These are phyloP conservation scores for Pseudomonodictys pantanalensis DNA, from an alignment of 495 filamentous ascomycete genomes.

Conservation along the genomic window DNA sequence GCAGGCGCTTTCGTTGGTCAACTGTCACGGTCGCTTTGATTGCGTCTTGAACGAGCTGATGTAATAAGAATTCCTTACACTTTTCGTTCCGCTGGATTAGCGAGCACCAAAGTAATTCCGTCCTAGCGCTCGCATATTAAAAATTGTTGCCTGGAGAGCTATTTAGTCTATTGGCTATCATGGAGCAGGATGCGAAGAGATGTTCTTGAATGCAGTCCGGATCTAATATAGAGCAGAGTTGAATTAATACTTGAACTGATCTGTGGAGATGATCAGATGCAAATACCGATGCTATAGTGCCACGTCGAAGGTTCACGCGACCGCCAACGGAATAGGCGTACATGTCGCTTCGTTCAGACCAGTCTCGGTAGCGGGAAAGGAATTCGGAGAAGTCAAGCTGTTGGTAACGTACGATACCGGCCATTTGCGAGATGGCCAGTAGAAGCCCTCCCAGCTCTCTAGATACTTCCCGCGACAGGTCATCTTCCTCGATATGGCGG, in stretches of 20 bases:
- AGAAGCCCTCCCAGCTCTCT: conserved; percentile 41
- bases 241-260: not conserved
- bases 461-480: conserved; percentile 9
- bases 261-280: not conserved
- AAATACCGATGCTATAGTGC: not conserved
- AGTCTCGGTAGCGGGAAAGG: not conserved
- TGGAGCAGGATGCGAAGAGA: not conserved
- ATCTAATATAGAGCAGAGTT: not conserved
- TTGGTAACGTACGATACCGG: conserved; percentile 35
- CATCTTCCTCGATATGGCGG: not conserved
- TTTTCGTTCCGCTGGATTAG: too few species aligned
- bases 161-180: not conserved
- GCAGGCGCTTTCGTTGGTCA: too few species aligned
- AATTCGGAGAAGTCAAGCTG: not conserved
- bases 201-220: not conserved
- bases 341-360: not conserved
- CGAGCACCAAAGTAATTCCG: not conserved
- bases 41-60: too few species aligned
- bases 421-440: conserved; percentile 47
- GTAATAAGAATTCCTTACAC: too few species aligned
- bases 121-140: not conserved
- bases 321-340: not conserved
- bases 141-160: not conserved
- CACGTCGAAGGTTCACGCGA: not conserved
- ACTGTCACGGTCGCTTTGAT: too few species aligned